Percentiles rank a stretch among this genome's conserved stretches.
These are phyloP conservation scores for Rosellinia necatrix DNA, from an alignment of 2,329 filamentous ascomycete genomes.

Conservation along the genomic window DNA sequence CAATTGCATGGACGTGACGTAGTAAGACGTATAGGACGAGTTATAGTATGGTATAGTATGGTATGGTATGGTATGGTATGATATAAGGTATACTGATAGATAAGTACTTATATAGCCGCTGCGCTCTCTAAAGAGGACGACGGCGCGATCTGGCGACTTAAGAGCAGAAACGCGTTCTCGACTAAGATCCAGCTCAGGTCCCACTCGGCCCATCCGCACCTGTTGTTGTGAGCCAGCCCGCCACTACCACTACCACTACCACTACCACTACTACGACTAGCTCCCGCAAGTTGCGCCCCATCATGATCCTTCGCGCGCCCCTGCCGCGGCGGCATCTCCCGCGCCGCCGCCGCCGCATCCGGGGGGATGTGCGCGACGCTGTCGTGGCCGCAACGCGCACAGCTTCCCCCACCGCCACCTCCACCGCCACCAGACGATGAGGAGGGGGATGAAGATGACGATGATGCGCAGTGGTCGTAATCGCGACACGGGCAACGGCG, in stretches of 20 bases:
- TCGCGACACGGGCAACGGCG: conserved; percentile 15
- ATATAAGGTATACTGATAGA: neutral
- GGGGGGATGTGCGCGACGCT: neutral
- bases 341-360: too few species aligned
- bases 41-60: neutral
- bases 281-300: too few species aligned
- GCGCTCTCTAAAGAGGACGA: too few species aligned
- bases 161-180: conserved; percentile 15
- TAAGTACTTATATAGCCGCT: neutral
- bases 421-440: too few species aligned
- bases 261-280: neutral
- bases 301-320: too few species aligned
- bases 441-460: too few species aligned
- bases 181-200: conserved; percentile 25
- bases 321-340: too few species aligned
- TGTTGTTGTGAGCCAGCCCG: too few species aligned
- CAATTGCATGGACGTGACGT: too few species aligned
- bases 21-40: too few species aligned
- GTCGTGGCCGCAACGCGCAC: conserved; percentile 18
- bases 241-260: too few species aligned
- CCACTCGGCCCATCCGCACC: conserved; percentile 14
- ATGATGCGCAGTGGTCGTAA: too few species aligned
- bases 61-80: neutral
- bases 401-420: conserved; percentile 2
- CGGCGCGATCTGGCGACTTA: neutral